Base-by-base conservation (phyloP, 1,284 basidiomycete genomes). In the Puccinia horiana region DNA sequence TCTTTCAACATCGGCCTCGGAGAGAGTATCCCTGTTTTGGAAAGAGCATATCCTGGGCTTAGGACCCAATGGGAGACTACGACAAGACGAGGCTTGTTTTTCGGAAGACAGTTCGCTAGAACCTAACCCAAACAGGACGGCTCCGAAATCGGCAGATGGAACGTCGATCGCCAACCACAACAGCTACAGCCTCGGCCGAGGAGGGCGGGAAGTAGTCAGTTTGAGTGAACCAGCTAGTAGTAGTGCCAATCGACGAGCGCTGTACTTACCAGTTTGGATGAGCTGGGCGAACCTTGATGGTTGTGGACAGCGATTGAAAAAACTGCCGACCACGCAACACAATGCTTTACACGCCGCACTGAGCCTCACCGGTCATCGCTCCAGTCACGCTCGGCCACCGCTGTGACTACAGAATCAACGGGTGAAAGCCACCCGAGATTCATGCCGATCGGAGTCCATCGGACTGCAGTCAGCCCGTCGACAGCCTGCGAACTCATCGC, bases 291-390 rank as follows among this genome's bases (percentile, higher is more conserved):
- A 65, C 35, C 61, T 65, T 65, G 61, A 23, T 65, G 61, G 61
- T 65, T 8, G 58, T 35, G 58, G 32, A 65, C 61, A 65, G 61
- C 35, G 35, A 23, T 6, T 65, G 61, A 65, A 65, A 65, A 56
- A 56, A 56, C 20, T 4, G 4, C 35, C 29, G 58, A 61, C 26
- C 29, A 56, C n/a, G 54, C 23, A 20, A 23, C 3, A n/a, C 54
- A 4, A 26, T 56, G 4, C 29, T 14, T 54, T 14, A 54, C 12
- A 54, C 52, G 12, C 52, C 23, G 23, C 12, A 54, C 23, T 11
- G 29, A 26, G n/a, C 54, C 29, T 56, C 23, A 12, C 54, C 54
- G 54, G 49, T 23, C 8, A 20, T n/a, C n/a, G n/a, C n/a, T n/a
- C n/a, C n/a, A n/a, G n/a, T n/a, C 44, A 44, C 4, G 26, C 9